A percentile compares a stretch with the other conserved stretches of the same genome.
Evolutionary conservation across 306 rosid genomes (phyloP).

Genomic region (Trifolium subterraneum): DNA sequence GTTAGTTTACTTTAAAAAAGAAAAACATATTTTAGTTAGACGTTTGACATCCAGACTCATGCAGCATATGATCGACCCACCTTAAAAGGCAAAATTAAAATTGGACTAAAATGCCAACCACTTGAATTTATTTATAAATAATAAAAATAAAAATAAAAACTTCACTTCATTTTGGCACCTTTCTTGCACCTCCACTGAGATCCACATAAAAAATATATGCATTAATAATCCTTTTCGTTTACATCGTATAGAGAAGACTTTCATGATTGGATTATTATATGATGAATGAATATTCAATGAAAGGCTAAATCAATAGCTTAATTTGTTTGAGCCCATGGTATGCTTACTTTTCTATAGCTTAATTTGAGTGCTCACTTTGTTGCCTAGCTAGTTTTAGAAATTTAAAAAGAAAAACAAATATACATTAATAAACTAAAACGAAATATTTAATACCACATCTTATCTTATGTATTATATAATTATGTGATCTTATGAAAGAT

Average conservation of each 20-base stretch:
- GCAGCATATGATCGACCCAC: background rate
- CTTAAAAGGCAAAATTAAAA: too few relatives aligned
- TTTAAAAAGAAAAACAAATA: too few relatives aligned
- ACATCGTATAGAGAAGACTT: constrained; percentile 37
- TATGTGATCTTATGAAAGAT: too few relatives aligned
- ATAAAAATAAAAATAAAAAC: background rate
- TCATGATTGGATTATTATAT: background rate
- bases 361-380: background rate
- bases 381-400: background rate
- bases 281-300: background rate
- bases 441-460: too few relatives aligned
- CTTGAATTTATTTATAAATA: too few relatives aligned
- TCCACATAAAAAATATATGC: constrained; percentile 11
- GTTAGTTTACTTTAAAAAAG: too few relatives aligned
- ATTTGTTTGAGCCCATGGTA: background rate
- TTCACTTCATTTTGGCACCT: background rate
- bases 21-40: too few relatives aligned
- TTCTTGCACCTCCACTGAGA: background rate
- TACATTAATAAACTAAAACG: too few relatives aligned
- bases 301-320: constrained; percentile 1
- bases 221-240: constrained; percentile 11
- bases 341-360: background rate
- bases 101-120: too few relatives aligned
- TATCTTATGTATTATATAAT: too few relatives aligned
- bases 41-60: background rate